Evolutionary conservation across 2,329 filamentous ascomycete species (phyloP), one percentile per base, ranked within the genome.

Genomic region (Clonostachys solani): DNA sequence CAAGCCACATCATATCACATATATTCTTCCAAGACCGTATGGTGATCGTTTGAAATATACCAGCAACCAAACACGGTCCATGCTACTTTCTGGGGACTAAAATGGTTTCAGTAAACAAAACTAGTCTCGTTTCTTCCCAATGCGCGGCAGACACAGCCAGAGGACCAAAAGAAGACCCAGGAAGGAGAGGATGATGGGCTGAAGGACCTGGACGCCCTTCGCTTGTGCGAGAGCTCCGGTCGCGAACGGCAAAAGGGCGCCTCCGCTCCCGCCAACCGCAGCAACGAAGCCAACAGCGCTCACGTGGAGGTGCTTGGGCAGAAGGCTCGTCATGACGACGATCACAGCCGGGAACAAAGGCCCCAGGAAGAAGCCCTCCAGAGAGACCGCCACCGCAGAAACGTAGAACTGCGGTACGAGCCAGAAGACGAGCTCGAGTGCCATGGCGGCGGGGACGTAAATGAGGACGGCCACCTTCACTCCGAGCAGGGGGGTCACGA

Each of bases 131-230:
- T 64, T 67, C 55, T 64, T 65, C 10, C 54, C 55, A 34, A 72
- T 60, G 19, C 57, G 58, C 2, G 67, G 67, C 43, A 77, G 50
- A 12, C 64, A 58, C 33, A 67, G 50, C 74, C 74, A 78, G 9
- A 75, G 43, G 3, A 60, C 45, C 9, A 71, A 52, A 48, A 73
- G 66, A 9, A 63, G 58, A 3, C 52, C 72, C 33, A 78, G 54
- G 23, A 78, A 49, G 1, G 66, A 71, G 18, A 80, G 59, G n/a
- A 77, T 65, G 33, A 80, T 66, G 1, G 77, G 75, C 52, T 80
- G 75, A 45, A 81, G 54, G 5, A 73, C 73, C 53, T 71, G 63
- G 5, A 80, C 76, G 3, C 77, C 77, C 53, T 66, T 73, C 2
- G 65, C 66, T 55, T 74, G 33, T 13, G 36, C 36, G 7, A 38